These are phyloP conservation scores for Sclerotinia trifoliorum DNA, from an alignment of 2,329 filamentous ascomycete species.

Conservation along the genomic window DNA sequence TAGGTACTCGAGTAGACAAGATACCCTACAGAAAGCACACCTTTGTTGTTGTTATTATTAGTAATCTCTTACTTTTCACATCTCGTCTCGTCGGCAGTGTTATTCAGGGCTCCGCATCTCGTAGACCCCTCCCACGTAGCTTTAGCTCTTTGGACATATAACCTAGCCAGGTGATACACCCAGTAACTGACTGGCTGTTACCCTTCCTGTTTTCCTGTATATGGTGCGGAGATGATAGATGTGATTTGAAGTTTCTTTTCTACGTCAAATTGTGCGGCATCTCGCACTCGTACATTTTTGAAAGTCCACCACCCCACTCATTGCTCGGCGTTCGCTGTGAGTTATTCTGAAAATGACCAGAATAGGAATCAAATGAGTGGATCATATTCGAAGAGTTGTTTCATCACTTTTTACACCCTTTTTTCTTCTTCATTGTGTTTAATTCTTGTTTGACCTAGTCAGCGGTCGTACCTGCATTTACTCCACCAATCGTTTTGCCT, in stretches of 20 bases:
- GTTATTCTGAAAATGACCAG: not conserved
- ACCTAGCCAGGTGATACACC: not conserved
- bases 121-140: not conserved
- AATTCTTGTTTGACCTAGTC: not conserved
- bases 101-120: not conserved
- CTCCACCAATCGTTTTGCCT: slow-evolving; percentile 18
- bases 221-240: not conserved
- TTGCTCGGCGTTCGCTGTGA: not conserved
- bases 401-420: slow-evolving; percentile 1
- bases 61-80: not conserved
- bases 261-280: slow-evolving; percentile 1
- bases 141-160: not conserved
- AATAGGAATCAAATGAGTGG: slow-evolving; percentile 4
- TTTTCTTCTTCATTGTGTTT: not conserved
- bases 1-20: slow-evolving; percentile 3
- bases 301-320: not conserved
- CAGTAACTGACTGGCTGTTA: not conserved
- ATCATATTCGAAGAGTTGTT: slow-evolving; percentile 15
- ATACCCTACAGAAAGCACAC: not conserved
- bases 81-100: not conserved
- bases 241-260: slow-evolving; percentile 9
- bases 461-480: slow-evolving; percentile 22
- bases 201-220: not conserved
- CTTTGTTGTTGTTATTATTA: not conserved
- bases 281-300: slow-evolving; percentile 11